Evolutionary conservation across 2,329 filamentous ascomycete species (phyloP), one percentile per base, ranked within the genome.

Genomic region (Fusarium zealandicum): DNA sequence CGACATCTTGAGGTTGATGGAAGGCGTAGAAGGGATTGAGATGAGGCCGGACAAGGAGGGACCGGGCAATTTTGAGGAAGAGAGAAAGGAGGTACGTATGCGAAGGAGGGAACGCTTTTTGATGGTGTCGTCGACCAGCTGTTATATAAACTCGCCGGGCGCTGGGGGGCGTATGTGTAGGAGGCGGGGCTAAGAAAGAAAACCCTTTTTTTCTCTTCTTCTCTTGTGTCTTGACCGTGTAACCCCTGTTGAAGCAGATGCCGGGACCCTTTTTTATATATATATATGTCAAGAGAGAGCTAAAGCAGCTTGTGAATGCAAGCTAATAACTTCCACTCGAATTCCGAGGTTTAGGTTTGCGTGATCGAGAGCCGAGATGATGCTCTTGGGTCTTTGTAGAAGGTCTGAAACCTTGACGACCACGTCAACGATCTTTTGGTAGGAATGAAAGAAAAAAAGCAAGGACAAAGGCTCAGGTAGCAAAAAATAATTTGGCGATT

Each of bases 311-410:
- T 28, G 20, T 50, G 11, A 45, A 56, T 50, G 56, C 54, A 59
- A 9, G 39, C 53, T 51, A 56, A 54, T 51, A 56, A 54, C 49
- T 61, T 49, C 56, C 52, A 42, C 53, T 33, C 27, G 44, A 37
- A 32, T 20, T 25, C 11, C 11, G 12, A 25, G 44, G 10, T 17
- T 28, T 36, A 11, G 25, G 45, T 50, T 50, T 67, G 66, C 64
- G 64, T 49, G 62, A 67, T 67, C 27, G 46, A 49, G 48, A 61
- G 59, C 33, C 37, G 22, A 49, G 33, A 62, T 62, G 59, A 62
- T 62, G 59, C 36, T 48, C 6, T 17, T 12, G 16, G 20, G 37
- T 46, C 27, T 49, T 60, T 18, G 45, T 46, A 42, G 37, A n/a
- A 27, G 44, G 47, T 49, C 50, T 57, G 51, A 57, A 59, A 63